These are phyloP conservation scores for Ganoderma boninense DNA, from an alignment of 1,284 basidiomycete genomes.

Conservation along the genomic window DNA sequence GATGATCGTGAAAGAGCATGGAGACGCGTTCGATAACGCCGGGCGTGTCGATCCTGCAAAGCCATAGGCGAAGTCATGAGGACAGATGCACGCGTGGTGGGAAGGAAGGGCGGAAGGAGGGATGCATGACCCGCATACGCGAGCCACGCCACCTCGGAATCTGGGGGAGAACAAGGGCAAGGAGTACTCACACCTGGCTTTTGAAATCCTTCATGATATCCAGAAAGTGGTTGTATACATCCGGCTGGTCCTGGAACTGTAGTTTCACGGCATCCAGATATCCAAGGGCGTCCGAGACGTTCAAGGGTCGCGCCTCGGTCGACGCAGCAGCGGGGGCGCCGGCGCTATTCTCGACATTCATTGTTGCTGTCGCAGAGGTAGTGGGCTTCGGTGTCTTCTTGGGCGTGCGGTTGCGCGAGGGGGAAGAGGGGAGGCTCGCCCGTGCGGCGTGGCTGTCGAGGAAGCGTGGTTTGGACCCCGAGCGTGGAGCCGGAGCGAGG, in stretches of 20 bases:
- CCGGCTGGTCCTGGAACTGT: slow-evolving; percentile 91
- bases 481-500: slow-evolving; percentile 28
- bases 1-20: slow-evolving; percentile 93
- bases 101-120: neutral
- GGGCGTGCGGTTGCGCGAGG: slow-evolving; percentile 28
- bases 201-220: slow-evolving; percentile 99
- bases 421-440: slow-evolving; percentile 24
- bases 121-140: slow-evolving; percentile 7
- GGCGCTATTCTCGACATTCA: slow-evolving; percentile 25
- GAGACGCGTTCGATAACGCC: slow-evolving; percentile 99
- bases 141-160: slow-evolving; percentile 7
- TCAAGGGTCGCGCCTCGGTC: slow-evolving; percentile 58
- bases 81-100: slow-evolving; percentile 7
- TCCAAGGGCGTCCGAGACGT: slow-evolving; percentile 93
- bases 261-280: slow-evolving; percentile 97
- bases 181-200: slow-evolving; percentile 81
- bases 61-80: slow-evolving; percentile 5
- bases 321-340: slow-evolving; percentile 27
- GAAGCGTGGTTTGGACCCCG: slow-evolving; percentile 24
- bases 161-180: neutral
- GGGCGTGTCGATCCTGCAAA: slow-evolving; percentile 92
- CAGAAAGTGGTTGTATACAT: slow-evolving; percentile 97
- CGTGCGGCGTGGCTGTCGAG: slow-evolving; percentile 25
- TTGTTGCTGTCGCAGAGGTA: slow-evolving; percentile 26
- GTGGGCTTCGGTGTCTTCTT: slow-evolving; percentile 30